Percentiles rank a stretch among this genome's conserved stretches.
phyloP scores from a whole-genome alignment of 83 land plant species.

The Picea abies region DNA sequence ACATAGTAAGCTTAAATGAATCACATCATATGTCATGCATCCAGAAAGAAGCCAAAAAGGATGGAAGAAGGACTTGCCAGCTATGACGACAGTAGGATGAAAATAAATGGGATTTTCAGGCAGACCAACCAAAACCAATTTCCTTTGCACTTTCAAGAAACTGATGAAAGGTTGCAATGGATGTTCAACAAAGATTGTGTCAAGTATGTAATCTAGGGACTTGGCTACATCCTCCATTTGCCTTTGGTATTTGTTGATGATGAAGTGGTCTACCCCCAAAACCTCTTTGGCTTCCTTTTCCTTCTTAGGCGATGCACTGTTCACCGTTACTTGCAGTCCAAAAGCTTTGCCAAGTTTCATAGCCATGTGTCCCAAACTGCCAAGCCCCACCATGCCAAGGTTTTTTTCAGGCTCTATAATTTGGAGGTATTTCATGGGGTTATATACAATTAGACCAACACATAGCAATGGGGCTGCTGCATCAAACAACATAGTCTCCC shows the following conservation, averaged over 20 bases:
- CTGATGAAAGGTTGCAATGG: too few species aligned
- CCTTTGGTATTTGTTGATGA: constrained; percentile 24
- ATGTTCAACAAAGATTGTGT: too few species aligned
- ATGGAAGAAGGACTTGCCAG: too few species aligned
- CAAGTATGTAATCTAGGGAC: too few species aligned
- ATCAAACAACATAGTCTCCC: constrained; percentile 26
- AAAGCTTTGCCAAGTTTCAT: constrained; percentile 43
- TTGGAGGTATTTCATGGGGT: constrained; percentile 32
- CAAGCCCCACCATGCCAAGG: constrained; percentile 41
- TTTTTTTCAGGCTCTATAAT: constrained; percentile 23
- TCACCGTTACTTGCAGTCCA: constrained; percentile 35
- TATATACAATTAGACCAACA: constrained; percentile 51
- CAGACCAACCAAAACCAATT: too few species aligned
- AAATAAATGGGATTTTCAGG: too few species aligned
- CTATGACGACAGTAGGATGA: too few species aligned
- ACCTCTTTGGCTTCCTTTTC: constrained; percentile 30
- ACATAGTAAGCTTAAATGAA: too few species aligned
- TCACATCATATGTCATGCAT: too few species aligned
- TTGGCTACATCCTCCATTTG: constrained; percentile 23
- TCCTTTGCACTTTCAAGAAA: too few species aligned
- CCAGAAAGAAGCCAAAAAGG: too few species aligned
- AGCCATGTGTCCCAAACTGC: constrained; percentile 47
- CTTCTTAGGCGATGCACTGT: constrained; percentile 41
- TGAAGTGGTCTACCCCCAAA: constrained; percentile 30
- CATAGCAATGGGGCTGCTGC: constrained; percentile 41